Percentiles rank a stretch among this genome's conserved stretches.
Evolutionary conservation across 202 grass and related monocot species (phyloP).

Genomic region (Eragrostis tef): DNA sequence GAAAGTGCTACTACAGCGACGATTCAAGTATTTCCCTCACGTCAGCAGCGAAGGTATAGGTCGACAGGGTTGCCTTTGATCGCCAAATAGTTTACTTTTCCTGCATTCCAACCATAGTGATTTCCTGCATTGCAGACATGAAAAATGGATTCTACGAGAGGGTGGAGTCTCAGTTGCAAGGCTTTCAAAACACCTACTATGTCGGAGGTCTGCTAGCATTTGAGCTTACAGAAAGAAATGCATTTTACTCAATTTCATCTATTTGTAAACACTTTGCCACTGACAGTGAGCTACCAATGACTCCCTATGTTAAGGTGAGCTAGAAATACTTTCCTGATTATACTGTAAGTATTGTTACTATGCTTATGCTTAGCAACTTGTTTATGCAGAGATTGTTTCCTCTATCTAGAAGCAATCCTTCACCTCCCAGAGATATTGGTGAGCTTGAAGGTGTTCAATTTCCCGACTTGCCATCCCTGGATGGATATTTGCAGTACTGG

Average conservation of each 20-base stretch:
- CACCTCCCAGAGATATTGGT: conserved; percentile 61
- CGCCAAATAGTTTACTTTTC: conserved; percentile 25
- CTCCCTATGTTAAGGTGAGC: conserved; percentile 75
- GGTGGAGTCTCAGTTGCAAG: conserved; percentile 69
- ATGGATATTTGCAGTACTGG: conserved; percentile 73
- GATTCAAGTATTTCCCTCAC: conserved; percentile 81
- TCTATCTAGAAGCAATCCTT: conserved; percentile 49
- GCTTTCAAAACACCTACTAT: conserved; percentile 81
- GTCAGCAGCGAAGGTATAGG: conserved; percentile 64
- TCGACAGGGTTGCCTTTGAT: conserved; percentile 32
- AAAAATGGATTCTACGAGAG: conserved; percentile 68
- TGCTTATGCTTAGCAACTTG: conserved; percentile 39
- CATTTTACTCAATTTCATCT: conserved; percentile 61
- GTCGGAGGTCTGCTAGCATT: conserved; percentile 75
- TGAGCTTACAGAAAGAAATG: conserved; percentile 76
- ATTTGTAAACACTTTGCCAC: conserved; percentile 67
- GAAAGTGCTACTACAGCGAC: conserved; percentile 63
- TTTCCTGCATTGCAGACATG: conserved; percentile 65
- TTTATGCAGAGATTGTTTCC: conserved; percentile 73
- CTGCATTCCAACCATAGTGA: conserved; percentile 18
- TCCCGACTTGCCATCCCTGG: conserved; percentile 59
- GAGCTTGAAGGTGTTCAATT: conserved; percentile 68
- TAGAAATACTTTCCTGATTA: conserved; percentile 11
- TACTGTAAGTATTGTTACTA: neutral
- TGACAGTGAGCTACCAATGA: conserved; percentile 41